Evolutionary conservation across 306 rosid genomes (phyloP), one percentile per base, ranked within the genome.

Genomic region (Astragalus membranaceus): DNA sequence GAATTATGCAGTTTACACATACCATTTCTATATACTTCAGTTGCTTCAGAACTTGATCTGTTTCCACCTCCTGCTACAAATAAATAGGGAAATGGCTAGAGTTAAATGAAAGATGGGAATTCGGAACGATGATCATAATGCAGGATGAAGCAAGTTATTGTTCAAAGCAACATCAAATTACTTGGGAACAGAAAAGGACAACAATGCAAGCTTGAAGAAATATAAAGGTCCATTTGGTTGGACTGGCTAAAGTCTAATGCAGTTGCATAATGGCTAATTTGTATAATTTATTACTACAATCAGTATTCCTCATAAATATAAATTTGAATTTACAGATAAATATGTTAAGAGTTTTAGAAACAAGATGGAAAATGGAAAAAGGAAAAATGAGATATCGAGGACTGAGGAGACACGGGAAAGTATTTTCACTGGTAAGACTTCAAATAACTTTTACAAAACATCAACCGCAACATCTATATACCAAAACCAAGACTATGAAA

Each of bases 1-100:
- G 63, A 75, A 30, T 17, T 51, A 55, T 10, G 29, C 17, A 53
- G 56, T 14, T 55, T 14, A 65, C 58, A 51, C 81, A 61, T 85
- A 92, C 96, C 93, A 75, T 82, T 77, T 92, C 93, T 74, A 86
- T 74, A 81, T 85, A 86, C 85, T 87, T 93, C 68, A 90, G 82
- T 79, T 93, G 97, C 84, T 84, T 87, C 61, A 82, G 75, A 81
- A 90, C 86, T 72, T 85, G 73, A 20, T 81, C 86, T 7, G 89
- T 93, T 77, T 90, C 97, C 80, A 85, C 57, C 80, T 93, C 97
- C 98, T 93, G 91, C 69, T 70, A 59, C 64, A 73, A 64, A 53
- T 60, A 54, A 50, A 83, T 8, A 63, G 10, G 37, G 48, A 32
- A 49, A 65, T 2, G 42, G 15, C 17, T 55, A 10, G 16, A 12